Evolutionary conservation across 2,329 filamentous ascomycete species (phyloP).

Genomic region (Botrytis deweyae): DNA sequence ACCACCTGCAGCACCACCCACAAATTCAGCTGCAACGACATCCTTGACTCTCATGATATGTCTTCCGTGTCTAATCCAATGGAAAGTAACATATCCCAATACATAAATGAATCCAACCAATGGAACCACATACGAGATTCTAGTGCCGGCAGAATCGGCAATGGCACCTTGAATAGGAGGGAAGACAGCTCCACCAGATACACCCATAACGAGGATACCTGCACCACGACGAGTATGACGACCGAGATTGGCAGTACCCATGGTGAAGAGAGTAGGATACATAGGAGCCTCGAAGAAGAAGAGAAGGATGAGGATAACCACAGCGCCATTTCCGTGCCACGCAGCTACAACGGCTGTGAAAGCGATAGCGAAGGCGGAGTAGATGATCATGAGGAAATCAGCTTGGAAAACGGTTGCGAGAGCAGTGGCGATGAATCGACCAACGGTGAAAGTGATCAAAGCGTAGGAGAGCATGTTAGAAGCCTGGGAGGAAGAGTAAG

Average conservation of each 20-base stretch:
- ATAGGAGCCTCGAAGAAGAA: slow-evolving; percentile 79
- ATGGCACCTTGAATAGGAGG: slow-evolving; percentile 70
- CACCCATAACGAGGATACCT: slow-evolving; percentile 68
- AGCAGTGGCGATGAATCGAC: slow-evolving; percentile 65
- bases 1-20: slow-evolving; percentile 33
- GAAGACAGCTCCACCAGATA: slow-evolving; percentile 70
- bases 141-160: slow-evolving; percentile 50
- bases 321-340: slow-evolving; percentile 45
- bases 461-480: slow-evolving; percentile 72
- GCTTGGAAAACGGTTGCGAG: slow-evolving; percentile 44
- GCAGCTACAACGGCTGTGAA: slow-evolving; percentile 37
- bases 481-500: slow-evolving; percentile 51
- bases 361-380: slow-evolving; percentile 52
- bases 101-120: slow-evolving; percentile 46
- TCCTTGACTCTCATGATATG: slow-evolving; percentile 40
- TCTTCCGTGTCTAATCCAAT: slow-evolving; percentile 40
- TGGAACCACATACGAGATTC: slow-evolving; percentile 47
- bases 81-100: slow-evolving; percentile 37
- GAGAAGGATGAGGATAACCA: slow-evolving; percentile 65
- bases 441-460: slow-evolving; percentile 69
- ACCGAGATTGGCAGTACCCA: slow-evolving; percentile 73
- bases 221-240: slow-evolving; percentile 75
- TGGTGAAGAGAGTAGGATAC: slow-evolving; percentile 78
- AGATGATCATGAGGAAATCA: slow-evolving; percentile 62
- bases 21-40: slow-evolving; percentile 24